Base-by-base conservation (phyloP, 192 early-diverging fungal genomes). In the Podila epigama region DNA sequence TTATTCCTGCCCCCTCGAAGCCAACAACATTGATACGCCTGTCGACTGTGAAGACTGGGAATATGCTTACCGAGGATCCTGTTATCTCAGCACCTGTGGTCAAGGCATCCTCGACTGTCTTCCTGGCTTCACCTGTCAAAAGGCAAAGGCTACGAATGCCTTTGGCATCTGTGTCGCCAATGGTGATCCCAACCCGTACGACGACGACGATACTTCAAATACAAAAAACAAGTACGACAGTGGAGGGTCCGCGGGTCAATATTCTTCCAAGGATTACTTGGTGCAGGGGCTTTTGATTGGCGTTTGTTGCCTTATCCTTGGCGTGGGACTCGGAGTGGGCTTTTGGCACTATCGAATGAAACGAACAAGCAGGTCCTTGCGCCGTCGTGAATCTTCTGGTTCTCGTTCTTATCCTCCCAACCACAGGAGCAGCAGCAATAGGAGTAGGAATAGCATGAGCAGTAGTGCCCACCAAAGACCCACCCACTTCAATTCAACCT, bases 301-400 rank as follows among this genome's bases (percentile, higher is more conserved):
- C 0, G 25, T 60, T 10, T 72, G 60, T 44, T 54, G 44, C 5
- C 22, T 72, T 18, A 32, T 56, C 0, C 9, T 72, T 1, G 70
- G 70, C 1, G 57, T 72, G 4, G 70, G 70, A 7, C 35, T 72
- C 12, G 70, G 63, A 11, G 70, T 65, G 9, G 70, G 70, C 1
- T 60, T 65, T n/a, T 64, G 70, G 70, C 57, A 65, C 13, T 72
- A 72, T 29, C 57, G 58, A 25, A 63, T 48, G 34, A 72, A 60
- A 37, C 41, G 44, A n/a, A n/a, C n/a, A n/a, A n/a, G n/a, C n/a
- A n/a, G n/a, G n/a, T n/a, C n/a, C n/a, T n/a, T n/a, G n/a, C n/a
- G n/a, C n/a, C n/a, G n/a, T n/a, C n/a, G n/a, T n/a, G n/a, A n/a
- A n/a, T n/a, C n/a, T n/a, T n/a, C n/a, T n/a, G n/a, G n/a, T n/a